Base-by-base conservation (phyloP, 1,284 basidiomycete species). In the Cryptococcus sp. region DNA sequence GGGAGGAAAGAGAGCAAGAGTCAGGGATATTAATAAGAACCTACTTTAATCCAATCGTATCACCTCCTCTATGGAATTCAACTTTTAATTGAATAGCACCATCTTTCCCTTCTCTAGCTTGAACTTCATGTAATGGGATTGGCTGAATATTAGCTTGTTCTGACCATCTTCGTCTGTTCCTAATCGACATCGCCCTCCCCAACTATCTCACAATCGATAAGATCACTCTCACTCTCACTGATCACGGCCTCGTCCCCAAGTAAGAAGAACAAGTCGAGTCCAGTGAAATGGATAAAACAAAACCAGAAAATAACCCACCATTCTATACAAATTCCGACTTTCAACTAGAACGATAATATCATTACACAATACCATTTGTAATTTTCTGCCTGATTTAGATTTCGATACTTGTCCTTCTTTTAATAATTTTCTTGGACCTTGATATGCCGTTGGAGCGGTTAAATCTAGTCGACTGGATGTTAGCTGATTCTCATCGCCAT, bases 301-400 rank as follows among this genome's bases (percentile, higher is more conserved):
- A 31, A n/a, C 32, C 5, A 34, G 16, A 34, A 16, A 34, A 11
- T 10, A n/a, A 77, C 83, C 63, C 54, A 90, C 89, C 83, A 90
- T 87, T 39, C 86, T 82, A 70, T 92, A 92, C 13, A 92, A 69
- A 10, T 82, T 82, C 56, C 81, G 82, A 22, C 80, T 81, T 2
- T 91, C 86, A 13, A 87, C 85, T 42, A 92, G 77, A 1, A 91
- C 84, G 37, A 91, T 67, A 43, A 90, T 85, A 63, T 91, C 88
- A 63, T 80, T 89, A 62, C 88, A 91, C 53, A 91, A 70, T 67
- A 88, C 83, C n/a, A 80, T 82, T 43, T 83, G 80, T 41, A 97
- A 73, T 66, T 84, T 88, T 42, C 88, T 79, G 1, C 88, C 85
- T 55, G 87, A 89, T 77, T 91, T 93, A 10, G 86, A 79, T 70